Evolutionary conservation across 2,329 filamentous ascomycete genomes (phyloP).

Genomic region (Pestalotiopsis sp.): DNA sequence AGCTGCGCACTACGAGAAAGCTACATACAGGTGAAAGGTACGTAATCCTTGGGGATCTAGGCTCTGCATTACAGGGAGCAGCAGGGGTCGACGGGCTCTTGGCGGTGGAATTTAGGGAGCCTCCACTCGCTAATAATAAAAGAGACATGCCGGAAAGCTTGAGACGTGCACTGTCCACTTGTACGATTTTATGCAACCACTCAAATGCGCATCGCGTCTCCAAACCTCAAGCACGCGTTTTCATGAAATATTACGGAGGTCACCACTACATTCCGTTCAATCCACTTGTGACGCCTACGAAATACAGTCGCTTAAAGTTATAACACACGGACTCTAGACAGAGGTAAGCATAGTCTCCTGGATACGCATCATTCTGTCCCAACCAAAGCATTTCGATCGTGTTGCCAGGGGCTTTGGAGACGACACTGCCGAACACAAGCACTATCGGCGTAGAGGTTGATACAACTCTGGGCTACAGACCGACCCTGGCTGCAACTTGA

Average conservation of each 20-base stretch:
- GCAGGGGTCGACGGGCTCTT: neutral
- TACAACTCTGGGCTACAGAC: too few relatives aligned
- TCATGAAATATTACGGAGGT: neutral
- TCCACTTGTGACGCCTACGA: too few relatives aligned
- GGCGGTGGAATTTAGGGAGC: neutral
- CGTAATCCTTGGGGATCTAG: constrained; percentile 4
- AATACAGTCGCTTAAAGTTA: too few relatives aligned
- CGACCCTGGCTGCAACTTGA: too few relatives aligned
- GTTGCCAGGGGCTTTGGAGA: too few relatives aligned
- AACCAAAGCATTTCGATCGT: too few relatives aligned
- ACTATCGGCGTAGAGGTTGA: too few relatives aligned
- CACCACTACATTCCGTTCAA: too few relatives aligned
- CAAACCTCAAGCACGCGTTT: constrained; percentile 12
- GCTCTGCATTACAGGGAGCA: neutral
- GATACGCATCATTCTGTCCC: too few relatives aligned
- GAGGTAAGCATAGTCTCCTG: too few relatives aligned
- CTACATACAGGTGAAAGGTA: neutral
- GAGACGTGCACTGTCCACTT: constrained; percentile 1
- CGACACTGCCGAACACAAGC: too few relatives aligned
- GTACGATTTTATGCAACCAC: constrained; percentile 5
- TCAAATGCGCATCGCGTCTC: constrained; percentile 13
- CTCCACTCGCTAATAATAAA: neutral
- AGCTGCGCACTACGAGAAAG: neutral
- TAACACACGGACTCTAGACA: too few relatives aligned
- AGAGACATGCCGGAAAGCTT: neutral